Percentiles rank a stretch among this genome's conserved stretches.
These are phyloP conservation scores for Waltergamsia citrina DNA, from an alignment of 2,329 filamentous ascomycete genomes.

Conservation along the genomic window DNA sequence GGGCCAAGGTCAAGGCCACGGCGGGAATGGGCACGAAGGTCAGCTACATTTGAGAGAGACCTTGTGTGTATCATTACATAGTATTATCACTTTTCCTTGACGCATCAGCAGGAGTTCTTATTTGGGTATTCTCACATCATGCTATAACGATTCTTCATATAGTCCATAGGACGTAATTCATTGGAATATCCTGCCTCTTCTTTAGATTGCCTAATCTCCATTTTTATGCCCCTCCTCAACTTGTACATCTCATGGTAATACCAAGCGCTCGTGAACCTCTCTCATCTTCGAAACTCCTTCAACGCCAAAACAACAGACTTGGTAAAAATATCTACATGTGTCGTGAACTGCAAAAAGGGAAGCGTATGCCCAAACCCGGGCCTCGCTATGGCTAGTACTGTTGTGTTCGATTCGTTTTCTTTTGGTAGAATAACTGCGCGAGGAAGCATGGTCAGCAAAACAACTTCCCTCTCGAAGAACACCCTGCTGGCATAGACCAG, in stretches of 20 bases:
- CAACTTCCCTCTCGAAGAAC: slow-evolving; percentile 1
- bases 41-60: slow-evolving; percentile 66
- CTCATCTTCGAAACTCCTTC: not conserved
- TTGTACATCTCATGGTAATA: no score
- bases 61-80: no score
- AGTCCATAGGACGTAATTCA: no score
- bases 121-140: no score
- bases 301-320: not conserved
- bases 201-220: no score
- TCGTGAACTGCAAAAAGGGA: no score
- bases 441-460: slow-evolving; percentile 4
- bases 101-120: no score
- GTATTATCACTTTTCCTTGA: no score
- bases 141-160: no score
- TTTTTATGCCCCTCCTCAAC: no score
- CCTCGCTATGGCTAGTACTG: slow-evolving; percentile 40
- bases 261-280: not conserved
- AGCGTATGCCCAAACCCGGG: slow-evolving; percentile 34
- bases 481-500: not conserved
- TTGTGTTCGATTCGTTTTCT: slow-evolving; percentile 52
- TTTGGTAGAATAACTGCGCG: slow-evolving; percentile 56
- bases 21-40: slow-evolving; percentile 97
- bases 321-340: not conserved
- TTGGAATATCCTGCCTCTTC: not conserved
- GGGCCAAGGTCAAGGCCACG: slow-evolving; percentile 75